Percentiles rank a stretch among this genome's conserved stretches.
Conservation (phyloP, 2,329 filamentous ascomycete species). For the Fusarium annulatum region DNA sequence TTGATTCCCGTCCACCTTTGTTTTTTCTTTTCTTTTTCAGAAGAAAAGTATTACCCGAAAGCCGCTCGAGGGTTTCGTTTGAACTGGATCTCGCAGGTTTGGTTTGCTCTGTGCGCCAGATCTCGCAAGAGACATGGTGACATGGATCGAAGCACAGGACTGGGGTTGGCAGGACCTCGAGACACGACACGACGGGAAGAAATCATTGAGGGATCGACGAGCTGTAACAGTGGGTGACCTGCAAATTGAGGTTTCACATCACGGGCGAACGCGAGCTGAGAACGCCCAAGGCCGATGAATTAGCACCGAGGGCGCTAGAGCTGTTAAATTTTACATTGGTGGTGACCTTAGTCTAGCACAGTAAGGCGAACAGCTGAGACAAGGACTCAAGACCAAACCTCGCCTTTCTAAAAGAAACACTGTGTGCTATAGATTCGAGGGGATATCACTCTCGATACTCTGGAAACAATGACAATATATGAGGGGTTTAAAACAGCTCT, state of each 20-base stretch:
- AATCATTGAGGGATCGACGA: slow-evolving; percentile 27
- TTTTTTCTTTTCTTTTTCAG: slow-evolving; percentile 6
- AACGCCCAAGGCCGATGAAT: slow-evolving; percentile 23
- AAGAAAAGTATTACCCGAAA: background rate
- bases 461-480: background rate
- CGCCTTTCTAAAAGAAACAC: background rate
- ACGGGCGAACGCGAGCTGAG: slow-evolving; percentile 45
- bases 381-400: background rate
- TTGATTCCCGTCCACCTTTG: slow-evolving; percentile 18
- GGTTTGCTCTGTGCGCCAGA: slow-evolving; percentile 42
- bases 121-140: slow-evolving; percentile 39
- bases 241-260: slow-evolving; percentile 41
- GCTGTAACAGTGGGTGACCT: slow-evolving; percentile 22
- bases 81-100: slow-evolving; percentile 40
- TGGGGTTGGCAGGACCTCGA: slow-evolving; percentile 36
- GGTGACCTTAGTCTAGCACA: background rate
- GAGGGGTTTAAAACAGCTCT: background rate
- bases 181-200: slow-evolving; percentile 23
- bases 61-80: slow-evolving; percentile 25
- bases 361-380: slow-evolving; percentile 38
- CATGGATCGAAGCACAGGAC: slow-evolving; percentile 43
- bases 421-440: background rate
- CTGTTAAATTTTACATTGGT: slow-evolving; percentile 28
- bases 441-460: background rate
- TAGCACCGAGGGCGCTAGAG: slow-evolving; percentile 12